Percentiles rank a stretch among this genome's conserved stretches.
Conservation (phyloP, 345 rosid genomes). For the Populus alba region DNA sequence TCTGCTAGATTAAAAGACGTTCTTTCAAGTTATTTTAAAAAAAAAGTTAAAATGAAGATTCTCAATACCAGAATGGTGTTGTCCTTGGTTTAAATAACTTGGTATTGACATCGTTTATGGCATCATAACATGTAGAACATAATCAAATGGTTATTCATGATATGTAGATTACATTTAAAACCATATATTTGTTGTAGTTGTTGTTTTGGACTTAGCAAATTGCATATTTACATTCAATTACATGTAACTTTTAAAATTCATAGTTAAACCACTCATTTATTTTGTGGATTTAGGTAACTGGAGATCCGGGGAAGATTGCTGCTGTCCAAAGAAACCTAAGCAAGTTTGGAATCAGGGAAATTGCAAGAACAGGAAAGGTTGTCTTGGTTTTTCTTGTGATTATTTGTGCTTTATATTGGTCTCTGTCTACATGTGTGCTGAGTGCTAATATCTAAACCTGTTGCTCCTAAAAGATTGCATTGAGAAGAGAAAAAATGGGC, state of each 20-base stretch:
- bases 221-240: background rate
- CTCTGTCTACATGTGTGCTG: background rate
- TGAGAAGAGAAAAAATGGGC: constrained; percentile 90
- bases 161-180: no score
- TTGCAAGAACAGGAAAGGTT: constrained; percentile 84
- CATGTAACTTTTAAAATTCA: background rate
- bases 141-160: no score
- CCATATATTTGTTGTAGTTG: no score
- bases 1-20: no score
- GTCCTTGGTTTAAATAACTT: no score
- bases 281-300: constrained; percentile 64
- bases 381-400: constrained; percentile 10
- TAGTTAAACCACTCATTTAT: background rate
- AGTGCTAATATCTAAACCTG: background rate
- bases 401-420: background rate
- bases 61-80: no score
- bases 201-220: background rate
- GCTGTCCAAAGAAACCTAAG: constrained; percentile 82
- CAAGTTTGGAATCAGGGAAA: constrained; percentile 89
- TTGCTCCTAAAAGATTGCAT: constrained; percentile 60
- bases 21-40: no score
- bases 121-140: no score
- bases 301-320: constrained; percentile 95
- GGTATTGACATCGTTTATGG: no score
- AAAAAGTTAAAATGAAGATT: no score